phyloP scores from a whole-genome alignment of 805 yeast species.

The Torulaspora indica region DNA sequence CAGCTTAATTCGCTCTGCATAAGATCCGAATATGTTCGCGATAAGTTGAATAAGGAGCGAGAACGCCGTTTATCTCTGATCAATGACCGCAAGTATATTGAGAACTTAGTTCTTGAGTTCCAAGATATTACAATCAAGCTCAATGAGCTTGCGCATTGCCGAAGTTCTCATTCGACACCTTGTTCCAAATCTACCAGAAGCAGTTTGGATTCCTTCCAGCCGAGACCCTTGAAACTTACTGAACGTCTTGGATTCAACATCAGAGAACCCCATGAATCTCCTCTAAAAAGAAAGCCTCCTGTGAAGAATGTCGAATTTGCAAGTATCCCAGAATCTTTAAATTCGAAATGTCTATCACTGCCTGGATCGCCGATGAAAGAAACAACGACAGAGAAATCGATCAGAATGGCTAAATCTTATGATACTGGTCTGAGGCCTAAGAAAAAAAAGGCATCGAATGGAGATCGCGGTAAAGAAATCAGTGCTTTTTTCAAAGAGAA shows the following conservation, averaged over 20 bases:
- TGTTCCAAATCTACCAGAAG: constrained; percentile 18
- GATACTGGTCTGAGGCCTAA: constrained; percentile 26
- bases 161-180: constrained; percentile 16
- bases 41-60: constrained; percentile 16
- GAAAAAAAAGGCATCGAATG: constrained; percentile 7
- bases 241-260: constrained; percentile 16
- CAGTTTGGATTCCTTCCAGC: constrained; percentile 13
- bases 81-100: constrained; percentile 18
- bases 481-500: constrained; percentile 31
- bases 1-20: constrained; percentile 29
- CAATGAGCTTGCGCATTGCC: constrained; percentile 22
- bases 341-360: constrained; percentile 15
- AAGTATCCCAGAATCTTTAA: background rate
- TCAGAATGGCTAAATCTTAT: constrained; percentile 28
- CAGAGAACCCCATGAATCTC: constrained; percentile 9
- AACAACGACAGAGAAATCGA: constrained; percentile 3
- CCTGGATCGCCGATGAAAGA: constrained; percentile 24
- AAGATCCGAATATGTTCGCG: constrained; percentile 24
- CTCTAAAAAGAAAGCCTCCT: constrained; percentile 7
- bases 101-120: constrained; percentile 28
- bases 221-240: constrained; percentile 26
- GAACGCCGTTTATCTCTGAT: constrained; percentile 3
- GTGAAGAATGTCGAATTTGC: constrained; percentile 7
- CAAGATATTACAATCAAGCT: constrained; percentile 25
- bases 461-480: constrained; percentile 11